phyloP scores from a whole-genome alignment of 805 yeast species.

The Pichia thaimueangensis region DNA sequence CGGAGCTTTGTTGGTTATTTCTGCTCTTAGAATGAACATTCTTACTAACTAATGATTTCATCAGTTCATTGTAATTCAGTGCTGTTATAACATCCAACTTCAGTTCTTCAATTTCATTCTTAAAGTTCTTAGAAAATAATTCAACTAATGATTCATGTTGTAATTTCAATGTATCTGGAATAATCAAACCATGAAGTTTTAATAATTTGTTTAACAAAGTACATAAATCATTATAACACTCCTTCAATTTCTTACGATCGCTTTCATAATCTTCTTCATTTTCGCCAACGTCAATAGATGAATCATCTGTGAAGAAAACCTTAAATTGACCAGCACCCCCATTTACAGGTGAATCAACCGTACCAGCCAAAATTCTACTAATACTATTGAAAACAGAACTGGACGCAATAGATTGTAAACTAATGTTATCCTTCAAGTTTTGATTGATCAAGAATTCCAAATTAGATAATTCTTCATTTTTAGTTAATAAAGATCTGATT shows the following conservation, averaged over 20 bases:
- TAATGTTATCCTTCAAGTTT: conserved; percentile 31
- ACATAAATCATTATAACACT: conserved; percentile 63
- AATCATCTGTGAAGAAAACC: conserved; percentile 41
- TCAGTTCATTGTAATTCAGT: conserved; percentile 15
- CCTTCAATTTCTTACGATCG: conserved; percentile 29
- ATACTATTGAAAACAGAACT: conserved; percentile 51
- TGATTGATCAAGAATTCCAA: conserved; percentile 54
- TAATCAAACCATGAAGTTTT: conserved; percentile 58
- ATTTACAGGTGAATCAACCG: conserved; percentile 87
- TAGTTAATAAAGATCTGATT: conserved; percentile 53
- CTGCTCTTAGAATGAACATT: conserved; percentile 15
- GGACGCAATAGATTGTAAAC: conserved; percentile 19
- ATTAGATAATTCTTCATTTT: conserved; percentile 66
- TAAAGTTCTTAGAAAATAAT: conserved; percentile 61
- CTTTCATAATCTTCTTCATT: conserved; percentile 21
- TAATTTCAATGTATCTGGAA: conserved; percentile 47
- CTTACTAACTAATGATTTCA: conserved; percentile 15
- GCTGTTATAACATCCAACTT: conserved; percentile 26
- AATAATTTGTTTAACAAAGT: conserved; percentile 60
- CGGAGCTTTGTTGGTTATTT: neutral
- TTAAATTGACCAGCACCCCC: conserved; percentile 88
- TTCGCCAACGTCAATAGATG: conserved; percentile 14
- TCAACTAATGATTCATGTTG: conserved; percentile 64
- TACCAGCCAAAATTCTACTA: conserved; percentile 70
- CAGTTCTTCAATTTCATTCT: conserved; percentile 49